These are phyloP conservation scores for Saprolegnia diclina DNA, from an alignment of 352 stramenopile species.

Conservation along the genomic window DNA sequence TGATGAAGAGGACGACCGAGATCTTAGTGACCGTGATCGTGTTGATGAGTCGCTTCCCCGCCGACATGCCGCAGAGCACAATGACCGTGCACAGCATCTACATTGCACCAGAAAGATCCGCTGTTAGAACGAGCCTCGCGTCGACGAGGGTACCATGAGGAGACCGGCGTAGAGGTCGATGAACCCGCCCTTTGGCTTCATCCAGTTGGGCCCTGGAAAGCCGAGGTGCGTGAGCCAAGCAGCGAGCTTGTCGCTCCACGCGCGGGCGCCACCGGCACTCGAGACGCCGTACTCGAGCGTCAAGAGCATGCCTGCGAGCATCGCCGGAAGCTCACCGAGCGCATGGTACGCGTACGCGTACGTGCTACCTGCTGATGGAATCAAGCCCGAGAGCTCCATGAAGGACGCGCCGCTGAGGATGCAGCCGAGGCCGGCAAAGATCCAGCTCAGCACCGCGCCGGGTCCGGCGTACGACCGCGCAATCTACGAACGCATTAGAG, in stretches of 20 bases:
- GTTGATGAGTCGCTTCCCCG: conserved; percentile 85
- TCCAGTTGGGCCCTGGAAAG: conserved; percentile 43
- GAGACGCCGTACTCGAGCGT: conserved; percentile 93
- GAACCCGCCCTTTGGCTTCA: conserved; percentile 56
- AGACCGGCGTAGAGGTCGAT: conserved; percentile 72
- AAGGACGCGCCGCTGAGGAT: conserved; percentile 82
- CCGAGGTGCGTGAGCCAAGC: conserved; percentile 66
- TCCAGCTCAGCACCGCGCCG: conserved; percentile 76
- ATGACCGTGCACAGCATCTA: conserved; percentile 43
- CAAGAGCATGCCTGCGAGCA: conserved; percentile 83
- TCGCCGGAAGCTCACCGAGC: conserved; percentile 88
- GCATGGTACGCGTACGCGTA: conserved; percentile 93
- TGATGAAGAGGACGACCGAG: conserved; percentile 90
- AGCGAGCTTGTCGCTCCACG: conserved; percentile 92
- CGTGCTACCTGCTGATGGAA: conserved; percentile 86
- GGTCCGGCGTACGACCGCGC: conserved; percentile 44
- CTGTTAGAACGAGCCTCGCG: not conserved
- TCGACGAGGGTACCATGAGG: conserved; percentile 68
- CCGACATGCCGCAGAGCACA: conserved; percentile 80
- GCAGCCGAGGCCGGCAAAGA: conserved; percentile 74
- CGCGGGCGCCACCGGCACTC: conserved; percentile 84
- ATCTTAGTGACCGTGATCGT: conserved; percentile 89
- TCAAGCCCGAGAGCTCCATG: conserved; percentile 84
- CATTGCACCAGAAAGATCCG: not conserved
- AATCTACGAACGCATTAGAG: conserved; percentile 29